Evolutionary conservation across 1,284 basidiomycete species (phyloP), one percentile per base, ranked within the genome.

Genomic region (Ustilago trichophora): DNA sequence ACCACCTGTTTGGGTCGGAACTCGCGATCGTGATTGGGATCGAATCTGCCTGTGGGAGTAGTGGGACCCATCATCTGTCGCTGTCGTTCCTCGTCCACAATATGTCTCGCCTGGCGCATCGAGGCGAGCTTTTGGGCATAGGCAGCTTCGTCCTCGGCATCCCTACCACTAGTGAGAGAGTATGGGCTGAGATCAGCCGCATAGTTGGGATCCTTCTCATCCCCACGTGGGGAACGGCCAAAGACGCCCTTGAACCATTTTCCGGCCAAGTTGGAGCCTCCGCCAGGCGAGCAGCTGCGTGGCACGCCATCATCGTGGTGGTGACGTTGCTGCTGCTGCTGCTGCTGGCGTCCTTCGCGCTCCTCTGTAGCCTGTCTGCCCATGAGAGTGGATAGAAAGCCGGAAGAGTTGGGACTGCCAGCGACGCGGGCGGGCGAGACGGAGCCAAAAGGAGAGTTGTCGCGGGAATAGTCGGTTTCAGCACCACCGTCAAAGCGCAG

Each of bases 171-270:
- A 19, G n/a, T n/a, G n/a, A 42, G 15, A 11, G 35, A 41, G 41
- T 46, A 52, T 1, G 41, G 33, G 15, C 26, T 32, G 16, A 45
- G 26, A 25, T 53, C 49, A 3, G 40, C 38, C 6, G 44, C 36
- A 22, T 60, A 58, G 44, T 40, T 52, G 6, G 51, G 45, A 10
- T 68, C 58, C 34, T 50, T 58, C 35, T 72, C 64, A 10, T 64
- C 71, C 2, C 40, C 53, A 3, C 57, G 47, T 0, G 72, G 72
- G 11, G 64, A 68, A 18, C 68, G 53, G 0, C 72, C 72, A 53
- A 74, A 74, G n/a, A 74, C 70, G 21, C 72, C 72, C 42, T 74
- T 74, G 64, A 74, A 68, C 56, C 69, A 67, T 27, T 69, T 67
- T 2, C 66, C 66, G 5, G 69, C 64, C 21, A 71, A 33, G 21